Conservation (phyloP, 75 land plant genomes). For the Selaginella moellendorffii region DNA sequence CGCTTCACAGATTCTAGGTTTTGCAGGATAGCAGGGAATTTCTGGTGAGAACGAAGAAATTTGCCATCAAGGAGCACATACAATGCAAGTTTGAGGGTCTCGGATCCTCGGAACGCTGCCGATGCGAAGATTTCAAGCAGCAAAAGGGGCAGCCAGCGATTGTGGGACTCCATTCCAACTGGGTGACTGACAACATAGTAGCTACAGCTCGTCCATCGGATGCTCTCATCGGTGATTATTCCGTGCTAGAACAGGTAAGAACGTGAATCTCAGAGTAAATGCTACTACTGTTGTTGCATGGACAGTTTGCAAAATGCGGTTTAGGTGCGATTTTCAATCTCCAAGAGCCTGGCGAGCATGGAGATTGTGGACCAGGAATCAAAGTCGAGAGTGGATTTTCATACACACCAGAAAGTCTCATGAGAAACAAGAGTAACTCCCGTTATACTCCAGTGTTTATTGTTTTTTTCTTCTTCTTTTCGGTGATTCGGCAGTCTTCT, state of each 20-base stretch:
- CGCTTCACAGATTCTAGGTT: too few relatives aligned
- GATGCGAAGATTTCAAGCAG: slow-evolving; percentile 12
- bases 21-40: neutral
- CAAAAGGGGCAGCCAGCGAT: slow-evolving; percentile 13
- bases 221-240: neutral
- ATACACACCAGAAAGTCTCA: slow-evolving; percentile 18
- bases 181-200: slow-evolving; percentile 8
- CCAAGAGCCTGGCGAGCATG: slow-evolving; percentile 23
- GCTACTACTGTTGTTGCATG: too few relatives aligned
- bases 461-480: neutral
- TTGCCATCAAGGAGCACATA: slow-evolving; percentile 11
- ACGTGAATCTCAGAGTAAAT: neutral
- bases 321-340: slow-evolving; percentile 16
- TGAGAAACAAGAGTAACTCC: slow-evolving; percentile 5
- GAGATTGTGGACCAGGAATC: slow-evolving; percentile 14
- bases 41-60: neutral
- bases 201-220: slow-evolving; percentile 15
- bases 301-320: slow-evolving; percentile 12
- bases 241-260: slow-evolving; percentile 8
- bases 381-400: slow-evolving; percentile 14
- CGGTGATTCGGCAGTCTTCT: slow-evolving; percentile 9
- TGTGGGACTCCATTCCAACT: slow-evolving; percentile 13
- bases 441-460: neutral
- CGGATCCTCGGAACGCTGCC: slow-evolving; percentile 2
- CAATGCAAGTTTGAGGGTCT: slow-evolving; percentile 14